Evolutionary conservation across 2,329 filamentous ascomycete species (phyloP), one percentile per base, ranked within the genome.

Genomic region (Acrocalymma vagum): DNA sequence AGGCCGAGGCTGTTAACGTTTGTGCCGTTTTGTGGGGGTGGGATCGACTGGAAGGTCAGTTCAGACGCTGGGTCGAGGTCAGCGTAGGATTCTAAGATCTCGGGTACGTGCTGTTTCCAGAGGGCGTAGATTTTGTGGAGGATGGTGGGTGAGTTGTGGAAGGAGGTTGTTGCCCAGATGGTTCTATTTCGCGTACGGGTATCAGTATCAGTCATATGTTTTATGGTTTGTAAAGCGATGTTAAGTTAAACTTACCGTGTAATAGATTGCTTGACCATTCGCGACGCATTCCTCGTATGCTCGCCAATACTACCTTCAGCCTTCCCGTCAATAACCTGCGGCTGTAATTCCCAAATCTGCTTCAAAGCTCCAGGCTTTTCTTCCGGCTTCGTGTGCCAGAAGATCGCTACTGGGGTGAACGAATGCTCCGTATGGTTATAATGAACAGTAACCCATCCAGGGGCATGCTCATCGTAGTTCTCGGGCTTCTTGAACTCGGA

Each of bases 101-200:
- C 35, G 4, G 51, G 51, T 0, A 56, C 40, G n/a, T 51, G n/a
- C 1, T 33, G 11, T 40, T 42, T 51, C 58, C 58, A 62, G 9
- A 53, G 29, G 1, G 10, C n/a, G 27, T 60, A 50, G 6, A 62
- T 53, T 29, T 41, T 31, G 21, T 52, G 39, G 5, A 58, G 27
- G 21, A 60, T 59, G 0, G 49, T 53, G 0, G 51, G 40, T 1
- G 50, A 48, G 18, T 59, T 47, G 2, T 37, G 33, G 37, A 62
- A 59, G 4, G 58, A 58, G 1, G 55, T 58, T 5, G 57, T 60
- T 21, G 55, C 53, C 57, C 58, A 62, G 11, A 60, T 48, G 9
- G 56, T 60, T 6, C 51, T 54, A 25, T 29, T 14, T 4, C n/a
- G n/a, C n/a, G n/a, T n/a, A n/a, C n/a, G n/a, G n/a, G 16, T 5